Base-by-base conservation (phyloP, 163 green algal genomes). In the Prototheca cutis region DNA sequence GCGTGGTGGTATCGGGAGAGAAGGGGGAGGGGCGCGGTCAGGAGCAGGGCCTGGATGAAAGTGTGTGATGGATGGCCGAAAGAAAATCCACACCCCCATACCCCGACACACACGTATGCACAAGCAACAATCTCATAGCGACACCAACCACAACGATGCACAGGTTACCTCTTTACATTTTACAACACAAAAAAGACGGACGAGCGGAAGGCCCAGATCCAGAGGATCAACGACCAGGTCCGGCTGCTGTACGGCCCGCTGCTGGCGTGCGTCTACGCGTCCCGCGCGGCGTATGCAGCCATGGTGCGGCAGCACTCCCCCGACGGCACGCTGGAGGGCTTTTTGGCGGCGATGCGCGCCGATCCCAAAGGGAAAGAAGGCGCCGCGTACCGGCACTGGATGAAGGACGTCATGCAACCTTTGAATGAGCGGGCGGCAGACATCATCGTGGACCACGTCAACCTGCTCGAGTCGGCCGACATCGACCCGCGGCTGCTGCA, bases 201-300 rank as follows among this genome's bases (percentile, higher is more conserved):
- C 49, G 83, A 94, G 63, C 74, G 86, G 4, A 87, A 92, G 56
- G 83, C 83, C 0, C 75, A 84, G 33, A 92, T 94, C 27, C 83
- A 94, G n/a, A 69, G 86, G 1, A 71, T 89, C 28, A 94, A 93
- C 62, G 70, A 86, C 48, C 86, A 94, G 75, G 82, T 86, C 18
- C 59, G 63, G 42, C 51, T 80, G 6, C 80, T 92, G 17, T 91
- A 91, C 58, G 85, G 85, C 4, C 85, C 85, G 2, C 68, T 94
- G 62, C 71, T 95, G 52, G 82, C 87, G 1, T 86, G 76, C 48
- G 80, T 93, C 25, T 83, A 84, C 13, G 82, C 87, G 28, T 87
- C 80, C 1, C 77, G 84, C 17, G 70, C 72, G 1, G 85, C 85
- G 0, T 95, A 87, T 54, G 67, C 82, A 3, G 86, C 83, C 27